These are phyloP conservation scores for Nothophaeocryptopus gaeumannii DNA, from an alignment of 2,329 filamentous ascomycete species.

Conservation along the genomic window DNA sequence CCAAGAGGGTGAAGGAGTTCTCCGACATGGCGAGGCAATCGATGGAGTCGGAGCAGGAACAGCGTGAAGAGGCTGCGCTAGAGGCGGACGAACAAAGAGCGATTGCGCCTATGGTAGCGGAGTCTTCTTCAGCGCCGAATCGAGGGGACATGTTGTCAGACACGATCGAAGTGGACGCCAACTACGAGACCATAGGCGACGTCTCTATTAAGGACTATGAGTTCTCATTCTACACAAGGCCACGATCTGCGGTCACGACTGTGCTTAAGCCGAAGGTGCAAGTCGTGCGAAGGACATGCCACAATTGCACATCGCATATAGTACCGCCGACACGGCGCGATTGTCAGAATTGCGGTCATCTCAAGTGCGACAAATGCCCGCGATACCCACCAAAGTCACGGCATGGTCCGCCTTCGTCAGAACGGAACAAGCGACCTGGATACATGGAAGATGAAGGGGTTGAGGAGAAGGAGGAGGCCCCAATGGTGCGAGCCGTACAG, in stretches of 20 bases:
- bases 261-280: conserved; percentile 64
- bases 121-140: conserved; percentile 5
- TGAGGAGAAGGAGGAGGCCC: conserved; percentile 31
- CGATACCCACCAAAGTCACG: conserved; percentile 64
- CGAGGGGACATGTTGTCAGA: neutral
- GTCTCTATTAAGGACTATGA: conserved; percentile 9
- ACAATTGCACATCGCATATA: conserved; percentile 56
- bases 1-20: conserved; percentile 59
- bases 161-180: conserved; percentile 11
- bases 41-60: conserved; percentile 25
- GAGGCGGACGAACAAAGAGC: neutral
- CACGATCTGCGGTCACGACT: conserved; percentile 39
- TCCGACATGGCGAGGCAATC: conserved; percentile 50
- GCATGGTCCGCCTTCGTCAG: conserved; percentile 32
- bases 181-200: conserved; percentile 11
- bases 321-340: conserved; percentile 4
- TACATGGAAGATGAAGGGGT: neutral
- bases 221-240: conserved; percentile 24
- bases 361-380: conserved; percentile 76
- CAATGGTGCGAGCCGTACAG: conserved; percentile 25
- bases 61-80: neutral
- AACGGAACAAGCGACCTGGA: neutral
- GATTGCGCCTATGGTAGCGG: neutral
- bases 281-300: conserved; percentile 74
- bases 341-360: conserved; percentile 68